phyloP scores from a whole-genome alignment of 352 stramenopile genomes.

The Phytophthora chlamydospora region DNA sequence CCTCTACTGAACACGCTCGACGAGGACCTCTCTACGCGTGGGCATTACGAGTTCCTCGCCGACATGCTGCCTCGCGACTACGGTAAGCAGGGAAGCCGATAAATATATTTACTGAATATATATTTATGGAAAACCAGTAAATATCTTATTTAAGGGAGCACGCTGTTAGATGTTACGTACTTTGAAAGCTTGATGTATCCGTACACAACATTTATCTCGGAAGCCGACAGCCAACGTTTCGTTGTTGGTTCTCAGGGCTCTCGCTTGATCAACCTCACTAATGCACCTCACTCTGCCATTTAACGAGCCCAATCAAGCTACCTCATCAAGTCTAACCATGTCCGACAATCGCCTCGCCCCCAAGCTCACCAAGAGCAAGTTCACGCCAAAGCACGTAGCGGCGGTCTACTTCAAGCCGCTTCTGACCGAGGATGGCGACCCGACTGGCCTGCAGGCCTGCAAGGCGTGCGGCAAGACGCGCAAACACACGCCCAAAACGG shows the following conservation, averaged over 20 bases:
- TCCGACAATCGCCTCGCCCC: neutral
- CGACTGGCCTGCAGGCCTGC: neutral
- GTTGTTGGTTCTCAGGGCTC: slow-evolving; percentile 3
- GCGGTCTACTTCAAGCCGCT: slow-evolving; percentile 1
- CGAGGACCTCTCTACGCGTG: no score
- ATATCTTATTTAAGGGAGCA: slow-evolving; percentile 2
- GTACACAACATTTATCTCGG: neutral
- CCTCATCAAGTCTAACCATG: neutral
- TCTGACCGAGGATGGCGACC: neutral
- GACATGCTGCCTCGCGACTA: no score
- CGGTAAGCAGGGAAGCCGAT: neutral
- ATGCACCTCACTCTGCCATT: neutral
- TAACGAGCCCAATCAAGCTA: neutral
- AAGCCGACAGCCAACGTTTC: neutral
- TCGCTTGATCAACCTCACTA: neutral
- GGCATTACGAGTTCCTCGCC: no score
- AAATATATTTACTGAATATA: slow-evolving; percentile 8
- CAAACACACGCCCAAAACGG: no score
- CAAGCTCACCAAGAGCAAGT: slow-evolving; percentile 1
- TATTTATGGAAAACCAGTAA: slow-evolving; percentile 4
- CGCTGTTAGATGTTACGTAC: slow-evolving; percentile 1
- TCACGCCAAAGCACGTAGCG: neutral
- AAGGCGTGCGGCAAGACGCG: no score
- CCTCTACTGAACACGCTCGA: no score
- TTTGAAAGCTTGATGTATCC: slow-evolving; percentile 4